Evolutionary conservation across 169 alveolate species (phyloP).

Genomic region (Plasmodium vinckei): DNA sequence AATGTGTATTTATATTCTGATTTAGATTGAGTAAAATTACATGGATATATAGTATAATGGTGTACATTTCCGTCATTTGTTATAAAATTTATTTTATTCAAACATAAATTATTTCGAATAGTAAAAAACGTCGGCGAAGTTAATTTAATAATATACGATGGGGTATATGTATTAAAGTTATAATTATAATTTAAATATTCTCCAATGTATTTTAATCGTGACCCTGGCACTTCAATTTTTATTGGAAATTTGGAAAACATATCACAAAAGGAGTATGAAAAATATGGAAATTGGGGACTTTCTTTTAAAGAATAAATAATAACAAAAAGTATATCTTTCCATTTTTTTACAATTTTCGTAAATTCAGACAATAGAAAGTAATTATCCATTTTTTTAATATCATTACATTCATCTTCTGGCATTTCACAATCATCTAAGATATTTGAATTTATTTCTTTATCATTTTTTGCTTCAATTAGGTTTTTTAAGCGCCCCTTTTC

Average conservation of each 20-base stretch:
- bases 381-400: conserved; percentile 1
- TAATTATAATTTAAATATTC: conserved; percentile 26
- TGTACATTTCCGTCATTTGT: conserved; percentile 67
- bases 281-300: conserved; percentile 31
- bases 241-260: conserved; percentile 25
- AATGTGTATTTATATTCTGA: conserved; percentile 71
- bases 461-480: neutral
- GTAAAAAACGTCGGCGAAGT: conserved; percentile 9
- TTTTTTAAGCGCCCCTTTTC: conserved; percentile 7
- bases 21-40: conserved; percentile 26
- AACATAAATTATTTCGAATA: conserved; percentile 1
- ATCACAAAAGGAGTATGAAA: conserved; percentile 37
- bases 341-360: conserved; percentile 34
- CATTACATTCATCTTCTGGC: neutral
- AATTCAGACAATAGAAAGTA: conserved; percentile 34
- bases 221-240: conserved; percentile 55
- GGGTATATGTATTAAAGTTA: conserved; percentile 34
- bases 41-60: conserved; percentile 45
- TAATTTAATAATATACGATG: conserved; percentile 23
- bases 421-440: neutral
- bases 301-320: conserved; percentile 49
- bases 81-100: conserved; percentile 54
- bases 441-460: neutral
- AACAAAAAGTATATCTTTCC: conserved; percentile 49
- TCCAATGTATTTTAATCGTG: conserved; percentile 53